These are phyloP conservation scores for Striga hermonthica DNA, from an alignment of 305 asterid genomes.

Conservation along the genomic window DNA sequence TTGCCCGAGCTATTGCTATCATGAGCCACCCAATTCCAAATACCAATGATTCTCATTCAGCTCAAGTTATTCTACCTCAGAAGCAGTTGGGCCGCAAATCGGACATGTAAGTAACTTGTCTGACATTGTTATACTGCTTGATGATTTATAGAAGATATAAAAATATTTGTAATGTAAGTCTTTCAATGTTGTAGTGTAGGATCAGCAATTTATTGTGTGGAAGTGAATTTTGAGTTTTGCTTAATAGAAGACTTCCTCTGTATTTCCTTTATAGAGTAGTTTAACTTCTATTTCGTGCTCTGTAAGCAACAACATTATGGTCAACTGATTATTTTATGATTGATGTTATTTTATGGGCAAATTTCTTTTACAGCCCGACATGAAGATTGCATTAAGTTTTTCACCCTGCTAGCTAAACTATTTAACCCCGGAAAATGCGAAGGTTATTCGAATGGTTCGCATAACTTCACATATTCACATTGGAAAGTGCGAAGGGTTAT, in stretches of 20 bases:
- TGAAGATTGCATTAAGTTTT: too few relatives aligned
- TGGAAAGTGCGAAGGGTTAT: too few relatives aligned
- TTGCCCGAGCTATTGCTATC: constrained; percentile 90
- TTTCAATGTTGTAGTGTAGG: background rate
- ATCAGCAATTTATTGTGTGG: background rate
- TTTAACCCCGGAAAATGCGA: too few relatives aligned
- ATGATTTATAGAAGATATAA: constrained; percentile 12
- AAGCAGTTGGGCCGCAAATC: constrained; percentile 93
- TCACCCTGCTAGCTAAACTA: too few relatives aligned
- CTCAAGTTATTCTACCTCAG: constrained; percentile 95
- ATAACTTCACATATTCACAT: too few relatives aligned
- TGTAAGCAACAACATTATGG: too few relatives aligned
- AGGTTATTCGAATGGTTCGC: too few relatives aligned
- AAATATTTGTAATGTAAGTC: constrained; percentile 7
- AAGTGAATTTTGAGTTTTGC: background rate
- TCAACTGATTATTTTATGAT: background rate
- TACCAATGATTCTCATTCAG: constrained; percentile 86
- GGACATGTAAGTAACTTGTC: constrained; percentile 66
- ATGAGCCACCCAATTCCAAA: constrained; percentile 98
- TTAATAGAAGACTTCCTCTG: background rate
- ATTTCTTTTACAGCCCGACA: too few relatives aligned
- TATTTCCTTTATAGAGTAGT: too few relatives aligned
- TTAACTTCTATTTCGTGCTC: too few relatives aligned
- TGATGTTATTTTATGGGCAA: background rate
- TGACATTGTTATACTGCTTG: constrained; percentile 27